Evolutionary conservation across 179 eudicot species (phyloP).

Genomic region (Vitellaria paradoxa): DNA sequence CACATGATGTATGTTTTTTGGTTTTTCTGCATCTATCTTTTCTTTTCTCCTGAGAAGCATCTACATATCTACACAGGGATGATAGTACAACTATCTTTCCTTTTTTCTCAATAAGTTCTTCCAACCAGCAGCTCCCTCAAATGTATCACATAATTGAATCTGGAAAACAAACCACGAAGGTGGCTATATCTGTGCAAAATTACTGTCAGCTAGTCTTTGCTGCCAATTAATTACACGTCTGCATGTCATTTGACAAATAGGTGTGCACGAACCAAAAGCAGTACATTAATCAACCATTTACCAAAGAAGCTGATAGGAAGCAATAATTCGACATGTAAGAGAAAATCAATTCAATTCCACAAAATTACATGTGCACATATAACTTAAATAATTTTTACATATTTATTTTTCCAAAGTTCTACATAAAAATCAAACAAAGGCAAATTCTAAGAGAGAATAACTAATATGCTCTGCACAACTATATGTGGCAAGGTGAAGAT

Average conservation of each 20-base stretch:
- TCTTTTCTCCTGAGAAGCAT: no score
- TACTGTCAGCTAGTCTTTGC: neutral
- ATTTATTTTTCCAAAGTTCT: neutral
- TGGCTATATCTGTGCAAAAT: neutral
- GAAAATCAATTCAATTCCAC: neutral
- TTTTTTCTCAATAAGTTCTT: neutral
- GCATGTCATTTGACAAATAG: neutral
- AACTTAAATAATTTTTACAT: no score
- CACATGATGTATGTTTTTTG: neutral
- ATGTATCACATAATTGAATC: no score
- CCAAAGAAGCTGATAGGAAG: neutral
- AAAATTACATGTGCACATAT: neutral
- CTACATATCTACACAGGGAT: neutral
- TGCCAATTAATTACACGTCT: neutral
- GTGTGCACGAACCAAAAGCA: neutral
- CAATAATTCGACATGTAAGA: neutral
- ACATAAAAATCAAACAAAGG: neutral
- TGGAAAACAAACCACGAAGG: neutral
- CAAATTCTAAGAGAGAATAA: neutral
- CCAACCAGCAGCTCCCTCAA: neutral
- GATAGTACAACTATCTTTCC: neutral
- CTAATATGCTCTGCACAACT: neutral
- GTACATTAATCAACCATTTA: neutral
- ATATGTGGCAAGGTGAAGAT: neutral
- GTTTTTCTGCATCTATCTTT: neutral